A percentile compares a stretch with the other conserved stretches of the same genome.
phyloP scores from a whole-genome alignment of 2,329 filamentous ascomycete species.

The Monosporascus cannonballus region DNA sequence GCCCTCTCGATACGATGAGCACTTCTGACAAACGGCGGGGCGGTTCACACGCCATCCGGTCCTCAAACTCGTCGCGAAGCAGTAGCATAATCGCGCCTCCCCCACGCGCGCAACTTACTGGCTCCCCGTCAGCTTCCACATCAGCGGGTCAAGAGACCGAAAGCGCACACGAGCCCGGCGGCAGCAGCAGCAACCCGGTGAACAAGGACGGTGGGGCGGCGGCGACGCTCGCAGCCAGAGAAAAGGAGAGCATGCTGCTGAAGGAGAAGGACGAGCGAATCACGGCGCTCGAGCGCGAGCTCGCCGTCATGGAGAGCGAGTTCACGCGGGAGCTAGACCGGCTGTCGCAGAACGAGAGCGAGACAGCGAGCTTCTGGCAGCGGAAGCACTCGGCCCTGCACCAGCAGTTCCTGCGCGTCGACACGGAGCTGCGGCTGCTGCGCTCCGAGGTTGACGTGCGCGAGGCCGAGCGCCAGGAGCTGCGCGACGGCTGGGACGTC shows the following conservation, averaged over 20 bases:
- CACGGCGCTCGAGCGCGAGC: constrained; percentile 44
- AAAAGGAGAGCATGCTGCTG: constrained; percentile 25
- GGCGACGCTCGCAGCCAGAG: constrained; percentile 17
- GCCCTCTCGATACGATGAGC: constrained; percentile 28
- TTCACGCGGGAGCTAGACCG: constrained; percentile 48
- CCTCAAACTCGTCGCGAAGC: constrained; percentile 22
- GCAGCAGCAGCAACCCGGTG: constrained; percentile 8
- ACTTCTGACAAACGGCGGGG: constrained; percentile 39
- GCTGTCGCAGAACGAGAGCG: constrained; percentile 47
- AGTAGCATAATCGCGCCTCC: constrained; percentile 32
- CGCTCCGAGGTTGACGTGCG: constrained; percentile 42
- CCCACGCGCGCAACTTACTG: constrained; percentile 34
- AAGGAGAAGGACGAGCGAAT: constrained; percentile 48
- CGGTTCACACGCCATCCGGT: constrained; percentile 25
- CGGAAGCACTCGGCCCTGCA: constrained; percentile 46
- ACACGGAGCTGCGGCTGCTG: constrained; percentile 47
- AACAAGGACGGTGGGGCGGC: constrained; percentile 17
- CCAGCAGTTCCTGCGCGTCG: constrained; percentile 44
- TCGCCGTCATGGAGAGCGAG: constrained; percentile 45
- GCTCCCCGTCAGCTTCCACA: constrained; percentile 22
- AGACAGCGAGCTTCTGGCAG: constrained; percentile 53
- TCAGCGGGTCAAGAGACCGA: constrained; percentile 26
- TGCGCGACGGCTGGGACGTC: constrained; percentile 43
- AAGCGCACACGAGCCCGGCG: constrained; percentile 8
- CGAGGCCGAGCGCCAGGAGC: constrained; percentile 41